phyloP scores from a whole-genome alignment of 1,284 basidiomycete species.

The Cystobasidium slooffiae region DNA sequence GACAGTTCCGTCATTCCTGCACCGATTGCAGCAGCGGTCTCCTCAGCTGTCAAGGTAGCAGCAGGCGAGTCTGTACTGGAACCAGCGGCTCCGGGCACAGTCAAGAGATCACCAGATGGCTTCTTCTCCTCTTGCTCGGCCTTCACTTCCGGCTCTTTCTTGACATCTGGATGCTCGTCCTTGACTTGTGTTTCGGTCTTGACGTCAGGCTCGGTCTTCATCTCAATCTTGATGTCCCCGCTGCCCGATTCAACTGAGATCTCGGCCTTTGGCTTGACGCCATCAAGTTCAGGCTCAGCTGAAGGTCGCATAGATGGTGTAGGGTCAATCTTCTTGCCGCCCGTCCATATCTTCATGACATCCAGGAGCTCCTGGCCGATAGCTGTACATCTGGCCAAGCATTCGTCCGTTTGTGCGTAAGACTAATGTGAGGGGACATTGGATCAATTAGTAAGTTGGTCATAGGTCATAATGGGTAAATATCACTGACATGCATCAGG shows the following conservation, averaged over 20 bases:
- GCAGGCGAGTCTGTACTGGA: constrained; percentile 12
- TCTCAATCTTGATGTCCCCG: constrained; percentile 49
- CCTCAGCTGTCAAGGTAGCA: constrained; percentile 56
- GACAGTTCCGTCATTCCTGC: constrained; percentile 58
- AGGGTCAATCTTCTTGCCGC: constrained; percentile 53
- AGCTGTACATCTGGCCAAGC: constrained; percentile 83
- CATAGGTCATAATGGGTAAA: background rate
- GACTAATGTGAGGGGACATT: constrained; percentile 54
- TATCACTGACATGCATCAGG: constrained; percentile 69
- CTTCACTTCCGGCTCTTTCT: constrained; percentile 46
- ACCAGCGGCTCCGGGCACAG: constrained; percentile 49
- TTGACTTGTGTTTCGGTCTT: background rate
- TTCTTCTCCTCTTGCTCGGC: constrained; percentile 5
- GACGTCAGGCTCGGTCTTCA: constrained; percentile 24
- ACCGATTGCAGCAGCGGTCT: constrained; percentile 55
- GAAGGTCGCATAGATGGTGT: constrained; percentile 44
- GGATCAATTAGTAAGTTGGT: background rate
- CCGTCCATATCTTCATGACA: constrained; percentile 79
- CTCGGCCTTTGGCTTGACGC: constrained; percentile 32
- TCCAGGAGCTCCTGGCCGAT: constrained; percentile 69
- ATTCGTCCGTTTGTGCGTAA: constrained; percentile 86
- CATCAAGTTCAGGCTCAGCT: constrained; percentile 39
- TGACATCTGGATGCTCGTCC: constrained; percentile 17
- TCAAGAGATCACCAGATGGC: constrained; percentile 41
- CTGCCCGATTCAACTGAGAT: constrained; percentile 23